Percentiles rank a stretch among this genome's conserved stretches.
Evolutionary conservation across 345 rosid species (phyloP).

Genomic region (Psidium friedrichsthalianum): DNA sequence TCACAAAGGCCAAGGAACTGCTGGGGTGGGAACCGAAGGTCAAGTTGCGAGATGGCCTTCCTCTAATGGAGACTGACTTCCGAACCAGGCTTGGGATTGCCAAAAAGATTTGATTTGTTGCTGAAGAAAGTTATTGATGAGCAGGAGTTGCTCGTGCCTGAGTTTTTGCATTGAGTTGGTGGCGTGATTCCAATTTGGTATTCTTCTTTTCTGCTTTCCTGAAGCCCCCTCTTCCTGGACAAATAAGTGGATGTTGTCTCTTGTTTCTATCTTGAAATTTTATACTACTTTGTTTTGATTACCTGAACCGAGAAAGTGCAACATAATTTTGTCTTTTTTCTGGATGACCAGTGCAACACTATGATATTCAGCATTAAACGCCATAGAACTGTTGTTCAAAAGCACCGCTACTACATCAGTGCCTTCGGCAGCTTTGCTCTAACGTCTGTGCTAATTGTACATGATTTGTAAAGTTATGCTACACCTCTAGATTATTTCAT

Average conservation of each 20-base stretch:
- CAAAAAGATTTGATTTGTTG: slow-evolving; percentile 16
- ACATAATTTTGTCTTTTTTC: not conserved
- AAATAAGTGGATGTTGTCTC: not conserved
- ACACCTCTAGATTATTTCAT: not conserved
- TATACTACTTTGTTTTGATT: not conserved
- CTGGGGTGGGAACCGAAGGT: slow-evolving; percentile 93
- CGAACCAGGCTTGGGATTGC: slow-evolving; percentile 59
- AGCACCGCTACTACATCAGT: not conserved
- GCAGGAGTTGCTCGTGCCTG: not conserved
- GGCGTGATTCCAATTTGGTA: not conserved
- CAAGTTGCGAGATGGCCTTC: slow-evolving; percentile 76
- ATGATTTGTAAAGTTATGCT: not conserved
- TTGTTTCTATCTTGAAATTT: not conserved
- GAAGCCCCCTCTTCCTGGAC: not conserved
- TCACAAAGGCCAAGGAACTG: slow-evolving; percentile 69
- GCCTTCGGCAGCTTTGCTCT: not conserved
- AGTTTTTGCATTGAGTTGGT: not conserved
- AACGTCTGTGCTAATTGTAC: not conserved
- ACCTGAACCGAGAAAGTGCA: not conserved
- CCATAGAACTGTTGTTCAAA: not conserved
- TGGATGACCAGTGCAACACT: not conserved
- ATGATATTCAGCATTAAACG: not conserved
- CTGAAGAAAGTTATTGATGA: not conserved
- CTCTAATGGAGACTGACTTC: slow-evolving; percentile 89
- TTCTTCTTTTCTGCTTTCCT: not conserved